Base-by-base conservation (phyloP, 129 eudicot genomes). In the Flaveria bidentis region DNA sequence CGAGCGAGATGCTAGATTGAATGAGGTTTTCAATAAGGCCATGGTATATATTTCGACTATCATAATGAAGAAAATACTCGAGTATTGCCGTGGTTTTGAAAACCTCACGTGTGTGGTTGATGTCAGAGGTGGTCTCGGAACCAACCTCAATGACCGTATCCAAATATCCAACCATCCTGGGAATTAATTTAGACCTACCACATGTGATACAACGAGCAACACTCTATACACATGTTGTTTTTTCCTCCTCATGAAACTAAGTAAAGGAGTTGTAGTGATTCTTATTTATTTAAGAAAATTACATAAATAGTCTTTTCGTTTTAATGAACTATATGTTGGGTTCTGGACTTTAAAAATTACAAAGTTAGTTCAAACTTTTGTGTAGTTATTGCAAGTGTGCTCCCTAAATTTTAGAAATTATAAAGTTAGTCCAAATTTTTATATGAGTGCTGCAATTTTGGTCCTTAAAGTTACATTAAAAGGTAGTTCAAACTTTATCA, bases 41-140 rank as follows among this genome's bases (percentile, higher is more conserved):
- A 81, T 81, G 81, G 56, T 55, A 26, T 25, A 81, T 42, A 15
- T 36, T 49, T 68, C 81, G n/a, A 30, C 39, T 39, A 75, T 61
- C 12, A 56, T 71, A 2, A 50, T 81, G 23, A 75, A 81, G 53
- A 71, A 61, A 58, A 60, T 62, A 9, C 81, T 81, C 30, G 69
- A 75, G 46, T 52, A 33, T 45, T 81, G 76, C 52, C 33, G 25
- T 36, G 85, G 85, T 56, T 82, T 82, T 20, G 46, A 71, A 20
- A 41, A 76, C 50, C 68, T 82, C 28, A 62, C 63, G 4, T 53
- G 28, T 6, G 9, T 82, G 26, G 82, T 82, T 9, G 82, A 82
- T 64, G 82, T 82, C 10, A 80, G 86, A 25, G 86, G 86, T 44
- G 86, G 86, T 41, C 75, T 82, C 7, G 86, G 86, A 67, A 49